Evolutionary conservation across 2,329 filamentous ascomycete species (phyloP).

Genomic region (Cryphonectria radicalis): DNA sequence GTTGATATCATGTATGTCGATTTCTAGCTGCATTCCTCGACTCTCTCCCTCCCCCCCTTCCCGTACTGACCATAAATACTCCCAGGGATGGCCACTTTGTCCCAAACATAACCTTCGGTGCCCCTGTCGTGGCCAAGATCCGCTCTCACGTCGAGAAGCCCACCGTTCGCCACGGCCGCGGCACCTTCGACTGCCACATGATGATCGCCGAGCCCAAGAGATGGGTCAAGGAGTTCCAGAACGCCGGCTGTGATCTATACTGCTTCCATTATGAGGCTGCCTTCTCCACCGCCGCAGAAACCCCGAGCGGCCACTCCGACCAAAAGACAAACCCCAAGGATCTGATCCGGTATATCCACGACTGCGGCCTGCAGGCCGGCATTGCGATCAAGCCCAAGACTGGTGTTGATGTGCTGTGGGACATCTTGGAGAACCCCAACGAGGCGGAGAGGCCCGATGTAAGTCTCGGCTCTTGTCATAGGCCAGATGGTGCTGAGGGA

Average conservation of each 20-base stretch:
- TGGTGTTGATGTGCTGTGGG: slow-evolving; percentile 87
- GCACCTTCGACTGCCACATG: slow-evolving; percentile 99
- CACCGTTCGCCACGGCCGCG: slow-evolving; percentile 70
- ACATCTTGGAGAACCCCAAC: slow-evolving; percentile 76
- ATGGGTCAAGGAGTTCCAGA: slow-evolving; percentile 95
- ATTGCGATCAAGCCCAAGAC: slow-evolving; percentile 96
- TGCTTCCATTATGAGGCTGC: slow-evolving; percentile 99
- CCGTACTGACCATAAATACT: background rate
- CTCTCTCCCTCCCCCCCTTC: slow-evolving; percentile 29
- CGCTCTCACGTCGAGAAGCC: slow-evolving; percentile 82
- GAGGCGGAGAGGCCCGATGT: slow-evolving; percentile 86
- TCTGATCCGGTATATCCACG: slow-evolving; percentile 89
- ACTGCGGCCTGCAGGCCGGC: slow-evolving; percentile 83
- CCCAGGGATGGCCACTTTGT: slow-evolving; percentile 96
- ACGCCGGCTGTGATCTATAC: slow-evolving; percentile 96
- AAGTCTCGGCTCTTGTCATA: slow-evolving; percentile 44
- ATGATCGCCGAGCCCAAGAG: slow-evolving; percentile 99
- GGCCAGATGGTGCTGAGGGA: background rate
- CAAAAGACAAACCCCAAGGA: slow-evolving; percentile 80
- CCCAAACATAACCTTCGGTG: slow-evolving; percentile 96
- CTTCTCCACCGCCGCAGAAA: slow-evolving; percentile 82
- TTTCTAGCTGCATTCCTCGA: background rate
- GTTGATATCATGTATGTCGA: slow-evolving; percentile 77
- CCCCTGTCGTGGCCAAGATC: slow-evolving; percentile 94
- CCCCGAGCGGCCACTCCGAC: slow-evolving; percentile 70